Conservation (phyloP, 306 rosid species). For the Quercus gilva region DNA sequence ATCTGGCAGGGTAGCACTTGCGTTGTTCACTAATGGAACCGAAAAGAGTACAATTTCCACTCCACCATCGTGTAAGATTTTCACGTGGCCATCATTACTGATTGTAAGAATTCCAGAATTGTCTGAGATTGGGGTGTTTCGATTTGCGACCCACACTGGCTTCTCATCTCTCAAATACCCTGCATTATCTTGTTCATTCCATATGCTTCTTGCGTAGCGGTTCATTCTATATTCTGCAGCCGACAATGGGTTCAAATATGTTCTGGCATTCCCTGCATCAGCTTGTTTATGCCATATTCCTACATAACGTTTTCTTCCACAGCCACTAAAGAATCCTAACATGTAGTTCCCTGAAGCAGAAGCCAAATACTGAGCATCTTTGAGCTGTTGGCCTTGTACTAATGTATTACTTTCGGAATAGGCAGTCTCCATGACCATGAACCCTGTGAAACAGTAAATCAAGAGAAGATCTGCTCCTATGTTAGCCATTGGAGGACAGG, state of each 20-base stretch:
- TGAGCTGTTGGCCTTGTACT: conserved; percentile 21
- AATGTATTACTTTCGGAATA: neutral
- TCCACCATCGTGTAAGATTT: conserved; percentile 1
- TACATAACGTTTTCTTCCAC: neutral
- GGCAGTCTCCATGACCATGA: too few relatives aligned
- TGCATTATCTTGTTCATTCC: too few relatives aligned
- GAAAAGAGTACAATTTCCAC: neutral
- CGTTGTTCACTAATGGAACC: conserved; percentile 4
- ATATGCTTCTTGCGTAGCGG: too few relatives aligned
- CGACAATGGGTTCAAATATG: too few relatives aligned
- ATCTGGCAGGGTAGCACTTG: conserved; percentile 13
- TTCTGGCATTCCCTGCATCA: too few relatives aligned
- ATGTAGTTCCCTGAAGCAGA: conserved; percentile 6
- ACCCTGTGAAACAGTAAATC: too few relatives aligned
- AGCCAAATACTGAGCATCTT: conserved; percentile 13
- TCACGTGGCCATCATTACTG: conserved; percentile 17
- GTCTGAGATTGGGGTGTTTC: conserved; percentile 8
- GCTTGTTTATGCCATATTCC: conserved; percentile 7
- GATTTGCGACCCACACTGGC: conserved; percentile 26
- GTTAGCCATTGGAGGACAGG: neutral
- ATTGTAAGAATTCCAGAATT: conserved; percentile 17
- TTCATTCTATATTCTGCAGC: too few relatives aligned
- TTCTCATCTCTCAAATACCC: neutral
- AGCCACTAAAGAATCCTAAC: conserved; percentile 19
- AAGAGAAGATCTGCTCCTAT: neutral